Percentiles rank a stretch among this genome's conserved stretches.
These are phyloP conservation scores for Globisporangium lucens DNA, from an alignment of 352 stramenopile species.

Conservation along the genomic window DNA sequence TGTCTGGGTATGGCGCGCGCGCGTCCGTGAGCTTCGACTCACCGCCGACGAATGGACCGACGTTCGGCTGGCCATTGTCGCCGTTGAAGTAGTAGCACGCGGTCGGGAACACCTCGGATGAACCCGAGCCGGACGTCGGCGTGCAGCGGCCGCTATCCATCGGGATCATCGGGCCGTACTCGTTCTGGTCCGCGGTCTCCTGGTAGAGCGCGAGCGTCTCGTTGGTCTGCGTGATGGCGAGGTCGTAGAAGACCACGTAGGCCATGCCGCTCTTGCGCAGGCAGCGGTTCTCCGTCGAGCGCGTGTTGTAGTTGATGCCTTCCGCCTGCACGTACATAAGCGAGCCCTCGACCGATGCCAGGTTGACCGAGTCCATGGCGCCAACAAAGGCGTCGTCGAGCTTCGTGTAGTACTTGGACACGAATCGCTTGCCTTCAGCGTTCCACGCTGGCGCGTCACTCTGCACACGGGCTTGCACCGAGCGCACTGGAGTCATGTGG, in stretches of 20 bases:
- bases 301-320: constrained; percentile 38
- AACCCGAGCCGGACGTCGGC: constrained; percentile 24
- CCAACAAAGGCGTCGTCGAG: constrained; percentile 52
- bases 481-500: constrained; percentile 72
- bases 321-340: constrained; percentile 75
- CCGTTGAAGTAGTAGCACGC: constrained; percentile 71
- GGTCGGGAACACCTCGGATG: constrained; percentile 33
- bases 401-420: constrained; percentile 55
- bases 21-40: constrained; percentile 33
- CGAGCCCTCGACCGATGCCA: constrained; percentile 70
- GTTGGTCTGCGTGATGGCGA: constrained; percentile 36
- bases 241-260: constrained; percentile 77
- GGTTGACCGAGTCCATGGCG: constrained; percentile 82
- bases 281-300: constrained; percentile 52
- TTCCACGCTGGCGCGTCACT: constrained; percentile 63
- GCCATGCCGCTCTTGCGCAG: constrained; percentile 52
- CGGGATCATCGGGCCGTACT: constrained; percentile 64
- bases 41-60: constrained; percentile 64
- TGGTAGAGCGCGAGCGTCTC: constrained; percentile 14
- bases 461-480: constrained; percentile 72
- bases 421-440: constrained; percentile 46
- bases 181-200: constrained; percentile 43
- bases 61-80: constrained; percentile 46
- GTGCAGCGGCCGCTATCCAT: constrained; percentile 71
- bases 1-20: constrained; percentile 43